Base-by-base conservation (phyloP, 169 alveolate species). In the Toxoplasma gondii region DNA sequence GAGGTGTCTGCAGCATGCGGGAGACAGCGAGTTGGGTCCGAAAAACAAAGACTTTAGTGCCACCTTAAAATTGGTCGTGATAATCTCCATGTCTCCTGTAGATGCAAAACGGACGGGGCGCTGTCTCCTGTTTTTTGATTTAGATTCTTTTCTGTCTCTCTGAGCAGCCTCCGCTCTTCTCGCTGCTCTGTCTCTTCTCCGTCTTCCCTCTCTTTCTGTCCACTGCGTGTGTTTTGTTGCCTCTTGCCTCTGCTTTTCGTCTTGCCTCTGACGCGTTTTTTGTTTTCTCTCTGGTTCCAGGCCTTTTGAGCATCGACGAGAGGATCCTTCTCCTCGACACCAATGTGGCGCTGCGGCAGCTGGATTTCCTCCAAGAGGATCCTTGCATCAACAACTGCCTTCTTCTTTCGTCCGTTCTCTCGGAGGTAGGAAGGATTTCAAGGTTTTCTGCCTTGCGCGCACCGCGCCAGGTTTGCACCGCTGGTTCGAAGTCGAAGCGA, bases 371-470 rank as follows among this genome's bases (percentile, higher is more conserved):
- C 44, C 43, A 45, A 49, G 90, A 70, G 43, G 94, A 91, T 67
- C 83, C 94, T 12, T 78, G 82, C 94, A 43, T 80, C 38, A 43
- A n/a, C 80, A 91, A 80, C 90, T 70, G 87, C 81, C 41, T 91
- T 41, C 43, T 91, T 0, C 94, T 80, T 44, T 91, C 90, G 41
- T 49, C 94, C 34, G 94, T 91, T 9, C 94, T 91, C 88, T 1
- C 44, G 16, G 83, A 64, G 64, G 91, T 64, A 88, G 45, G 39
- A 45, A 45, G 27, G 86, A 70, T 34, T 70, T 70, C 34, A 34
- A 7, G 34, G 39, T 9, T 70, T 31, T 70, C 19, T 9, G 67
- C 19, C 27, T 53, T 53, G 67, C 67, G 67, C 67, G 67, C 9
- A 34, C 27, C 39, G 36, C 17, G 83, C 17, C 44, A 70, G 10